Conservation (phyloP, 2,329 filamentous ascomycete genomes). For the Ophiostoma ulmi region DNA sequence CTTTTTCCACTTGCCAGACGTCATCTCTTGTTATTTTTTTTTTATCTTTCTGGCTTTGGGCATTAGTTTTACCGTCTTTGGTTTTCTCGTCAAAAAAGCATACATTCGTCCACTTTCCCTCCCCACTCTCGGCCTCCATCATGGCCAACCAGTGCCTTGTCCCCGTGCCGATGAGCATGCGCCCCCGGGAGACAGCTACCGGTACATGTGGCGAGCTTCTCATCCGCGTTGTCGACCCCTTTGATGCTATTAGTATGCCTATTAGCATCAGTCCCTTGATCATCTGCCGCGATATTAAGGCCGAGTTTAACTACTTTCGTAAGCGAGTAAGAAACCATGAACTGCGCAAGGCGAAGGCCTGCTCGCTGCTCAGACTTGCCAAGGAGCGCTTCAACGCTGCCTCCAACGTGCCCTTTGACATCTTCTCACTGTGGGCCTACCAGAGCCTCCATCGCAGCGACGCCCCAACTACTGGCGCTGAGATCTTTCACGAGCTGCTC, state of each 20-base stretch:
- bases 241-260: constrained; percentile 1
- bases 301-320: background rate
- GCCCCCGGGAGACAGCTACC: background rate
- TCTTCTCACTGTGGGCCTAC: constrained; percentile 10
- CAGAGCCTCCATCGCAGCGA: constrained; percentile 12
- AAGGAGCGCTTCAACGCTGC: constrained; percentile 1
- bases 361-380: background rate
- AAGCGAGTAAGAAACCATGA: background rate
- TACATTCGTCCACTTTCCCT: background rate
- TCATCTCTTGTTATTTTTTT: background rate
- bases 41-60: background rate
- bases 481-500: constrained; percentile 16
- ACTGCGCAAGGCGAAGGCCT: background rate
- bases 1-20: background rate
- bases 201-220: background rate
- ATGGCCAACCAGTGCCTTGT: background rate
- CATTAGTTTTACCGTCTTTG: background rate
- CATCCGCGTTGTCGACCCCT: constrained; percentile 1
- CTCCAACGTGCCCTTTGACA: constrained; percentile 4
- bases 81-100: background rate
- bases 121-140: background rate
- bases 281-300: constrained; percentile 4
- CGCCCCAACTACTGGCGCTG: background rate
- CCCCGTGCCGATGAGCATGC: background rate
- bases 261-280: background rate